These are phyloP conservation scores for Lanmaoa rubissima DNA, from an alignment of 768 basidiomycete genomes.

Conservation along the genomic window DNA sequence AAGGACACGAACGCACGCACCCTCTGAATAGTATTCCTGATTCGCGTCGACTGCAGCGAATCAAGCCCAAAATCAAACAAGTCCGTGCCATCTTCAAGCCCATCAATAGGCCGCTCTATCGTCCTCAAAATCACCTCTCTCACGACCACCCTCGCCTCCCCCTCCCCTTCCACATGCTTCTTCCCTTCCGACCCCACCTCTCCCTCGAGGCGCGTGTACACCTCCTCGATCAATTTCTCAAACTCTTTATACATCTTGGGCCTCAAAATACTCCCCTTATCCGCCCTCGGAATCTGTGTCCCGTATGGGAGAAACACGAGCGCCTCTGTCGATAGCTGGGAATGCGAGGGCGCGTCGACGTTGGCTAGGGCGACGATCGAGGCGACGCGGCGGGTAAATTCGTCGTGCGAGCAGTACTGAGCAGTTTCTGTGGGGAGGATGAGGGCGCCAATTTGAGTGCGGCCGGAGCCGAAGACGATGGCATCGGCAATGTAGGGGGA, in stretches of 20 bases:
- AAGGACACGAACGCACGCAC: conserved; percentile 25
- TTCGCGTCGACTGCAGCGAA: conserved; percentile 50
- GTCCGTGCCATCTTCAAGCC: conserved; percentile 36
- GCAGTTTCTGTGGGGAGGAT: conserved; percentile 48
- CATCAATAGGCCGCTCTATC: conserved; percentile 15
- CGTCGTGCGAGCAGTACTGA: conserved; percentile 24
- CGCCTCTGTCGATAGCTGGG: conserved; percentile 49
- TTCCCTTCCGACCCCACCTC: conserved; percentile 30
- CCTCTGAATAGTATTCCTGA: conserved; percentile 48
- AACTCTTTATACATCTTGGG: conserved; percentile 51
- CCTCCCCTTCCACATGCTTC: conserved; percentile 4
- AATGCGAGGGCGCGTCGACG: conserved; percentile 49
- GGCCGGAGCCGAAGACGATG: conserved; percentile 51
- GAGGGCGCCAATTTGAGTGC: conserved; percentile 49
- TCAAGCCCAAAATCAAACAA: conserved; percentile 51
- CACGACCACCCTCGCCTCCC: conserved; percentile 10
- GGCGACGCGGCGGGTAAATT: conserved; percentile 34
- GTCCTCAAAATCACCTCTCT: conserved; percentile 21
- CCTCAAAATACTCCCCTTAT: conserved; percentile 51
- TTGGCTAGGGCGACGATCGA: conserved; percentile 53
- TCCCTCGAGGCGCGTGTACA: conserved; percentile 44
- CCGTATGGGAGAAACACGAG: conserved; percentile 47
- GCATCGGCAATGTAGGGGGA: conserved; percentile 47
- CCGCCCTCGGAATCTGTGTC: conserved; percentile 49
- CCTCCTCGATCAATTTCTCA: conserved; percentile 40